These are phyloP conservation scores for Chenopodium formosanum DNA, from an alignment of 148 eudicot species.

Conservation along the genomic window DNA sequence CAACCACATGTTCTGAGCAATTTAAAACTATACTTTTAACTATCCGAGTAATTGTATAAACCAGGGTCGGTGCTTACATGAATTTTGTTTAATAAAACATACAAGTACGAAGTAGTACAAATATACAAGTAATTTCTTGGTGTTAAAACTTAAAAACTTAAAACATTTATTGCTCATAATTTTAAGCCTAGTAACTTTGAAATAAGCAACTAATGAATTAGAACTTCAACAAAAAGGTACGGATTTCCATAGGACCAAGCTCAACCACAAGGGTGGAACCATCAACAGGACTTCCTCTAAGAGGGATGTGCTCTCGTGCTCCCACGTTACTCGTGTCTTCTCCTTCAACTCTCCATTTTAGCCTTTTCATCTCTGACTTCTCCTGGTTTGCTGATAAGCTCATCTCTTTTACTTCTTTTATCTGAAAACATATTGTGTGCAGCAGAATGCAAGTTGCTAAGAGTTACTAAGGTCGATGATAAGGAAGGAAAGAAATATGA, in stretches of 20 bases:
- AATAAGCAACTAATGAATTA: slow-evolving; percentile 3
- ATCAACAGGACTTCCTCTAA: slow-evolving; percentile 64
- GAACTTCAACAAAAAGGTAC: slow-evolving; percentile 64
- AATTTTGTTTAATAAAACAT: too few species aligned
- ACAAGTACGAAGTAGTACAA: too few species aligned
- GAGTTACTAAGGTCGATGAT: background rate
- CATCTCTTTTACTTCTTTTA: slow-evolving; percentile 60
- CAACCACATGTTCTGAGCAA: too few species aligned
- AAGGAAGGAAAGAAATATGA: background rate
- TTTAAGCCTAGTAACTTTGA: too few species aligned
- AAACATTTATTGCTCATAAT: too few species aligned
- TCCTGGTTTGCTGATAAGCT: slow-evolving; percentile 90
- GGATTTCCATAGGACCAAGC: slow-evolving; percentile 92
- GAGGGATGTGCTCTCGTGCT: slow-evolving; percentile 25
- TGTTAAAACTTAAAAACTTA: too few species aligned
- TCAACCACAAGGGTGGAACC: slow-evolving; percentile 60
- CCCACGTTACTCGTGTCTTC: slow-evolving; percentile 18
- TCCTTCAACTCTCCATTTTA: slow-evolving; percentile 68
- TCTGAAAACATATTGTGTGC: slow-evolving; percentile 36
- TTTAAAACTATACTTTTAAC: too few species aligned
- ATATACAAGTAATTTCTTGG: too few species aligned
- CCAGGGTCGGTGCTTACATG: background rate
- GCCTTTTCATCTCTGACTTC: slow-evolving; percentile 59
- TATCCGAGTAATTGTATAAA: background rate
- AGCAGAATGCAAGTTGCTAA: background rate